A percentile compares a stretch with the other conserved stretches of the same genome.
phyloP scores from a whole-genome alignment of 305 asterid species.

The Plantago coronopus region DNA sequence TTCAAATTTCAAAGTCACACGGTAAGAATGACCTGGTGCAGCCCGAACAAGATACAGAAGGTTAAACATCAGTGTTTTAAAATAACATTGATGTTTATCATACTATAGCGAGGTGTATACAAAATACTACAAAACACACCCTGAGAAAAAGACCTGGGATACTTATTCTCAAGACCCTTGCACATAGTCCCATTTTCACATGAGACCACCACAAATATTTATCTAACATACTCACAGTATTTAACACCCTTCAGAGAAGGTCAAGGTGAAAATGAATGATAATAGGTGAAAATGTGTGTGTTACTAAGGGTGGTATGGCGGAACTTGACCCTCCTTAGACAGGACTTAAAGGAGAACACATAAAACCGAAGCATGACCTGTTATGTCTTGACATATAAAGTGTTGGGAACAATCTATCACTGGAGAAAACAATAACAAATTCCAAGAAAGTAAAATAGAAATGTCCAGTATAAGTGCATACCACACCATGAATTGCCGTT shows the following conservation, averaged over 20 bases:
- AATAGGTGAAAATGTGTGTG: background rate
- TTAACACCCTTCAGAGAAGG: background rate
- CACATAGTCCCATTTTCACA: background rate
- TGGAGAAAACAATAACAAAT: background rate
- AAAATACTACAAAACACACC: background rate
- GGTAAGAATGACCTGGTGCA: background rate
- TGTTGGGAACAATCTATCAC: background rate
- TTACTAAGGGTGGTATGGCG: background rate
- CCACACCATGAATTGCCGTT: slow-evolving; percentile 86
- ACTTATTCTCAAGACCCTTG: background rate
- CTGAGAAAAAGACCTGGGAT: background rate
- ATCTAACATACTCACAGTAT: background rate
- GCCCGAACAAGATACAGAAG: background rate
- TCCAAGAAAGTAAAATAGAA: background rate
- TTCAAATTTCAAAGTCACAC: background rate
- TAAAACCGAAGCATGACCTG: background rate
- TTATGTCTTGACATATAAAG: background rate
- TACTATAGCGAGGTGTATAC: background rate
- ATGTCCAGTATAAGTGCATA: slow-evolving; percentile 31
- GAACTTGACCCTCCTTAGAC: background rate
- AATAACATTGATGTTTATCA: too few relatives aligned
- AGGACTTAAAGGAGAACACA: background rate
- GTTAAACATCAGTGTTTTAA: background rate
- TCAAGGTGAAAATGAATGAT: background rate
- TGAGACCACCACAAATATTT: background rate